Conservation (phyloP, 83 land plant species). For the Thuja plicata region DNA sequence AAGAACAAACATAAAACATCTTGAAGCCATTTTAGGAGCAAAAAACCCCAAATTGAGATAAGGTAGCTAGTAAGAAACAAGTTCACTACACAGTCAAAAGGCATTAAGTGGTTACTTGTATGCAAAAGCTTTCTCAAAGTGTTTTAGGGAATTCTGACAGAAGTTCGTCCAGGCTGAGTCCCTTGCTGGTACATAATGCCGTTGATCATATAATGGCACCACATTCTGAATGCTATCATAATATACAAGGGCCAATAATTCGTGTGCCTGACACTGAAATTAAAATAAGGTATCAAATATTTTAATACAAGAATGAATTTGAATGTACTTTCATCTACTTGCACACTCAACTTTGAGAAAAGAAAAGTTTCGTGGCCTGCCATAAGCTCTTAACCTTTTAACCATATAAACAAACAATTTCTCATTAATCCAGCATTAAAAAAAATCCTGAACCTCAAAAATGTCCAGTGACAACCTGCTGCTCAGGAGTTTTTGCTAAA, state of each 20-base stretch:
- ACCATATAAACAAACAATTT: slow-evolving; percentile 5
- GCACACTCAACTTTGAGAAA: neutral
- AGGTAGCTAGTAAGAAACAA: neutral
- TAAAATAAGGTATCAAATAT: slow-evolving; percentile 9
- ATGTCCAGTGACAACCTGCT: slow-evolving; percentile 48
- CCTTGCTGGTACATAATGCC: slow-evolving; percentile 63
- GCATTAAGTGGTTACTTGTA: slow-evolving; percentile 54
- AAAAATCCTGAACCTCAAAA: slow-evolving; percentile 1
- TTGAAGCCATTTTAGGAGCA: neutral
- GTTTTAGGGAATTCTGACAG: slow-evolving; percentile 78
- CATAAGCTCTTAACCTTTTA: neutral
- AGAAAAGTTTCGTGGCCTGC: neutral
- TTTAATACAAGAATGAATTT: neutral
- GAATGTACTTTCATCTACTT: neutral
- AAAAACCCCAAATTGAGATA: neutral
- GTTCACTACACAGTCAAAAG: neutral
- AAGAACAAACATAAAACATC: neutral
- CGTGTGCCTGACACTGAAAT: slow-evolving; percentile 81
- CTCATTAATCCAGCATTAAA: neutral
- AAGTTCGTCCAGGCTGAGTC: slow-evolving; percentile 71
- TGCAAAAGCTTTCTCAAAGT: slow-evolving; percentile 82
- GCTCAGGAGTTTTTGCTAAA: slow-evolving; percentile 65
- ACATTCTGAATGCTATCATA: slow-evolving; percentile 97
- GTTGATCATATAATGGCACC: slow-evolving; percentile 92
- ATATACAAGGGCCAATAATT: slow-evolving; percentile 90